phyloP scores from a whole-genome alignment of 495 filamentous ascomycete genomes.

The Penicillium robsamsonii region DNA sequence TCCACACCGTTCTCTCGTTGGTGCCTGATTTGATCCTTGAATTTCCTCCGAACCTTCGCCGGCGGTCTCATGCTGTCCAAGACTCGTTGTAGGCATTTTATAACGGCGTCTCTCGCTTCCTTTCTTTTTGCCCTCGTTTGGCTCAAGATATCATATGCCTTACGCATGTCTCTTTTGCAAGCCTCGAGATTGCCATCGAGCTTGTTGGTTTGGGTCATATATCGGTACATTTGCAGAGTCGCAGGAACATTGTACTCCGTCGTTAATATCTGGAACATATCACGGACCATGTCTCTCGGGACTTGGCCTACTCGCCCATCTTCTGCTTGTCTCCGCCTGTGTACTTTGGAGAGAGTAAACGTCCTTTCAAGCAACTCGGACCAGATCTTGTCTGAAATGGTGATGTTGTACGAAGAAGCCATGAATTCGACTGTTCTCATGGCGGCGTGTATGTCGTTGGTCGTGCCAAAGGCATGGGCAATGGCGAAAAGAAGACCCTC shows the following conservation, averaged over 20 bases:
- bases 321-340: constrained; percentile 16
- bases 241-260: constrained; percentile 54
- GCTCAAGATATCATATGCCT: constrained; percentile 34
- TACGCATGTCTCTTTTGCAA: constrained; percentile 26
- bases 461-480: constrained; percentile 57
- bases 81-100: constrained; percentile 23
- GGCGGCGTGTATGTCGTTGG: constrained; percentile 54
- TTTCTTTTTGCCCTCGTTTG: constrained; percentile 28
- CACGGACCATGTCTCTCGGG: constrained; percentile 36
- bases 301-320: constrained; percentile 30
- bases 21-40: neutral
- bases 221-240: constrained; percentile 52
- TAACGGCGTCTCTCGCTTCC: constrained; percentile 27
- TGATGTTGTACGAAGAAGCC: constrained; percentile 52
- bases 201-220: constrained; percentile 42
- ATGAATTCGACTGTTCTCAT: constrained; percentile 55
- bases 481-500: constrained; percentile 53
- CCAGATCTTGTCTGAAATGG: constrained; percentile 53
- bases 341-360: constrained; percentile 46
- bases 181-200: constrained; percentile 15
- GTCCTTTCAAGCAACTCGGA: constrained; percentile 57
- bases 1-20: neutral
- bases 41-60: neutral
- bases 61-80: constrained; percentile 9
- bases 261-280: constrained; percentile 56